Conservation (phyloP, 768 basidiomycete genomes). For the Pleurotus cornucopiae region DNA sequence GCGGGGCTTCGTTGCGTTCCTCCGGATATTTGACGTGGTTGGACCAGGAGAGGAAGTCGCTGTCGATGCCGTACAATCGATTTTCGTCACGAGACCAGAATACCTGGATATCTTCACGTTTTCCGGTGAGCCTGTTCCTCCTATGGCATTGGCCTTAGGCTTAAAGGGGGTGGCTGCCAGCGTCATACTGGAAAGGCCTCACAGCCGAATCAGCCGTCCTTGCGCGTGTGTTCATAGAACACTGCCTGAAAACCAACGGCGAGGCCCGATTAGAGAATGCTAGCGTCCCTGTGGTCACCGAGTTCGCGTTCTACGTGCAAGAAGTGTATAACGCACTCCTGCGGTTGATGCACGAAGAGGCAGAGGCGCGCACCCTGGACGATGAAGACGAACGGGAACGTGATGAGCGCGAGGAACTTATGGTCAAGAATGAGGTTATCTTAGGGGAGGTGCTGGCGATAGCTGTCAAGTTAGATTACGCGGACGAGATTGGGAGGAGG, state of each 20-base stretch:
- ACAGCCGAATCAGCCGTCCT: conserved; percentile 82
- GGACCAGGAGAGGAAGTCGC: conserved; percentile 67
- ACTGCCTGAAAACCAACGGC: conserved; percentile 60
- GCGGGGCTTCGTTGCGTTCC: conserved; percentile 40
- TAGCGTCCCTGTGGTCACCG: conserved; percentile 83
- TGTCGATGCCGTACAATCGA: conserved; percentile 74
- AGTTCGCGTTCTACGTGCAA: conserved; percentile 83
- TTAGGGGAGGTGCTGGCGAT: conserved; percentile 80
- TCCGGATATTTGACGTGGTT: conserved; percentile 57
- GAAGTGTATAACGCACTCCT: conserved; percentile 66
- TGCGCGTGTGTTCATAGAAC: conserved; percentile 81
- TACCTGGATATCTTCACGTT: conserved; percentile 72
- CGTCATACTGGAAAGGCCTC: conserved; percentile 70
- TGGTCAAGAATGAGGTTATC: conserved; percentile 65
- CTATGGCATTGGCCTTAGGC: neutral
- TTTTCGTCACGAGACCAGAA: conserved; percentile 71
- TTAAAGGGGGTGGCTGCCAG: conserved; percentile 27
- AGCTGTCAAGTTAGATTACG: conserved; percentile 82
- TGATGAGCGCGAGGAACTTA: conserved; percentile 52
- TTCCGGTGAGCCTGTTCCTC: conserved; percentile 44
- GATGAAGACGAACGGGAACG: conserved; percentile 39
- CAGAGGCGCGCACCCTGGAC: conserved; percentile 29
- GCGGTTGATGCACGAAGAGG: conserved; percentile 34
- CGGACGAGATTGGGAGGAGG: conserved; percentile 90
- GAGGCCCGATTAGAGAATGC: conserved; percentile 65